Conservation (phyloP, 2,329 filamentous ascomycete species). For the Cladosporium cucumerinum region DNA sequence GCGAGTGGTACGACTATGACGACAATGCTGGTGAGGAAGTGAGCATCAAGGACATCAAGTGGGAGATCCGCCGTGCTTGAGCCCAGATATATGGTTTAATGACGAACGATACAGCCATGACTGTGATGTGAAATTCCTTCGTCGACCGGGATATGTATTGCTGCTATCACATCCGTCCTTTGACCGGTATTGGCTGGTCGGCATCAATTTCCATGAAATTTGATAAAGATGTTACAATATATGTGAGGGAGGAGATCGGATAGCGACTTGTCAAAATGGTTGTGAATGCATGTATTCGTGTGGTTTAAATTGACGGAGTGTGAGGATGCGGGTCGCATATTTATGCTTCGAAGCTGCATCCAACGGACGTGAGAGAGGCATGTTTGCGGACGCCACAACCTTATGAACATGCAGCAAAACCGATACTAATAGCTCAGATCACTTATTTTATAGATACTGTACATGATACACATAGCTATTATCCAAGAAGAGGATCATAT, state of each 20-base stretch:
- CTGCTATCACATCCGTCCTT: not conserved
- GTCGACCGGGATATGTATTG: not conserved
- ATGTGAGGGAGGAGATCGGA: too few species aligned
- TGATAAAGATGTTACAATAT: not conserved
- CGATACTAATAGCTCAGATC: too few species aligned
- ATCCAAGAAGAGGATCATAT: not conserved
- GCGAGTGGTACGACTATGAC: constrained; percentile 97
- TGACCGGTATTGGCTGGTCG: not conserved
- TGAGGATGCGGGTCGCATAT: not conserved
- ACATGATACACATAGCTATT: not conserved
- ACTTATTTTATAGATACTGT: too few species aligned
- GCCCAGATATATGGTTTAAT: not conserved
- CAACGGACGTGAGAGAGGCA: too few species aligned
- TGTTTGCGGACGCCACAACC: not conserved
- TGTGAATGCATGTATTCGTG: not conserved
- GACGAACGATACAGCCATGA: not conserved
- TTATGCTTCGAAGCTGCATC: not conserved
- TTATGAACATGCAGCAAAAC: not conserved
- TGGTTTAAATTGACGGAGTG: not conserved
- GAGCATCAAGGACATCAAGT: constrained; percentile 83
- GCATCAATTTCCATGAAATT: not conserved
- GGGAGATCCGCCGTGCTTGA: constrained; percentile 75
- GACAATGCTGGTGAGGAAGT: constrained; percentile 91
- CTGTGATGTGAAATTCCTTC: not conserved
- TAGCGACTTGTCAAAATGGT: too few species aligned